A percentile compares a stretch with the other conserved stretches of the same genome.
Conservation (phyloP, 2,329 filamentous ascomycete species). For the Aspergillus viridinutans region DNA sequence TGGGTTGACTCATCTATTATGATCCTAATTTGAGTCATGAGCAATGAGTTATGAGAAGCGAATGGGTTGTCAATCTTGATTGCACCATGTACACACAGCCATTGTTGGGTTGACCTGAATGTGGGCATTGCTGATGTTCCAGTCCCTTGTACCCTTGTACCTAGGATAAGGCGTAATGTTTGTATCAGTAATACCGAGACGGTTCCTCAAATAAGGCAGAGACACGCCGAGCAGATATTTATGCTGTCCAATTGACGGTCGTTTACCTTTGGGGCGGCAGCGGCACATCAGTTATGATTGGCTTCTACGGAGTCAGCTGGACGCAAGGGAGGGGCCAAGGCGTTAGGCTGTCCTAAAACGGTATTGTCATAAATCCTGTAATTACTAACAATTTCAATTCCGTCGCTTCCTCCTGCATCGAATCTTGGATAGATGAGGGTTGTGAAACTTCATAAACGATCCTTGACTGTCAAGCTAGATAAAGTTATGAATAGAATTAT, state of each 20-base stretch:
- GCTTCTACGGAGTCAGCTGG: constrained; percentile 11
- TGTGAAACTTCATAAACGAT: neutral
- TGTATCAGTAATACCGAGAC: neutral
- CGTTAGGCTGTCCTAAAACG: neutral
- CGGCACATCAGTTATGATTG: constrained; percentile 2
- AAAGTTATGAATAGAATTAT: neutral
- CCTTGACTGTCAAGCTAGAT: neutral
- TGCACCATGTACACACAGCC: neutral
- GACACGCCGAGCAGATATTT: constrained; percentile 3
- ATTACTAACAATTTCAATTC: neutral
- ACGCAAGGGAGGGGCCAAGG: constrained; percentile 8
- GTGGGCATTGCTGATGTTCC: neutral
- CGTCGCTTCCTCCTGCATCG: neutral
- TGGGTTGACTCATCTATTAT: neutral
- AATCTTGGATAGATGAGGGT: neutral
- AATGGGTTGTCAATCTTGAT: neutral
- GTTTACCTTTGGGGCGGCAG: constrained; percentile 4
- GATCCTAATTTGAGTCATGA: neutral
- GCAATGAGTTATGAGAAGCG: neutral
- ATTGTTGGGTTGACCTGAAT: neutral
- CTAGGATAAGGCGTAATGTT: neutral
- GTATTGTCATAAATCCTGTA: neutral
- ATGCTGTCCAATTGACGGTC: constrained; percentile 7
- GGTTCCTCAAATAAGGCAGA: neutral
- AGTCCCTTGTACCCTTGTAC: neutral